Evolutionary conservation across 306 rosid species (phyloP), one percentile per base, ranked within the genome.

Genomic region (Mimosa bimucronata): DNA sequence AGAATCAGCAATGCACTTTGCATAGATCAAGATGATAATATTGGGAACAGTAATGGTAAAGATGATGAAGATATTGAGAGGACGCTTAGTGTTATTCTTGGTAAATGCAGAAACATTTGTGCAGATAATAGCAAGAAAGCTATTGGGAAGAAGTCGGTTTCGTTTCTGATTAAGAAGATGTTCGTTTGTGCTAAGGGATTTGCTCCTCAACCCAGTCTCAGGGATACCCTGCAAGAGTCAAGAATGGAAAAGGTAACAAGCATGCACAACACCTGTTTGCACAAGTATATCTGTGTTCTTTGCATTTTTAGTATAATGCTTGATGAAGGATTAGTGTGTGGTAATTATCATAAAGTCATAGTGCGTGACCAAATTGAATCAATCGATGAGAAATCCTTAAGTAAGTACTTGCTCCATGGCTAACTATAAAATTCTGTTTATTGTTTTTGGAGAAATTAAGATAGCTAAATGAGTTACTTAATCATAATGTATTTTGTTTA

Each of bases 131-230:
- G 73, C 18, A 90, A 86, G 82, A 95, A 91, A 77, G 66, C 81
- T 2, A 86, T 93, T 71, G 93, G 98, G 66, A 93, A 89, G 96
- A 96, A 91, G 82, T 89, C 98, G 0, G 57, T 96, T 79, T 96
- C 98, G 55, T 91, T 93, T 87, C 93, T 96, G 13, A 80, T 96
- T 34, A 91, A 93, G 89, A 96, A 91, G 87, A 90, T 96, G 83
- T 96, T 96, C 70, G 94, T 91, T 76, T 96, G 99, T 61, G 77
- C 86, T 31, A 83, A 92, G 87, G 98, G 98, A n/a, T 96, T 96
- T 80, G 85, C 90, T 45, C 97, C 97, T 26, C 26, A 91, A 15
- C 98, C 99, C 50, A 89, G 89, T 71, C 83, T 91, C 14, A 91
- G 92, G 85, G 93, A 96, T 46, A 82, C 94, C 69, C 90, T 93